Base-by-base conservation (phyloP, 352 stramenopile genomes). In the Phytophthora pisi region DNA sequence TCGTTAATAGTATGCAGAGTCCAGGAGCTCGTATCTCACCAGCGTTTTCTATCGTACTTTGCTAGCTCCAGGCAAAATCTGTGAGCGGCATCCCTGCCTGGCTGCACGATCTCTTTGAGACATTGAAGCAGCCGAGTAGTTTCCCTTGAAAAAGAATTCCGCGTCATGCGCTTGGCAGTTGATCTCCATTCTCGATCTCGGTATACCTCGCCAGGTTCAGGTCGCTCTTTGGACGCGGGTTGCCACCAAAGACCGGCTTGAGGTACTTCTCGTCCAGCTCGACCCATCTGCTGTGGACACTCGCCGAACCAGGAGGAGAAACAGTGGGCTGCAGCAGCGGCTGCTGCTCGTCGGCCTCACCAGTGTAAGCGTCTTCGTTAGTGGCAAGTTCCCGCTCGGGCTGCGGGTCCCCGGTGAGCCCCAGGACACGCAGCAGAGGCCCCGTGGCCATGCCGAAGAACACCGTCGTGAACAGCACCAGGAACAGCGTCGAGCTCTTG, bases 381-480 rank as follows among this genome's bases (percentile, higher is more conserved):
- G 20, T 40, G 40, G 11, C 10, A n/a, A 50, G 9, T 61, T 68
- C 26, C 40, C 36, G 46, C 30, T 66, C 57, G 15, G 53, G 50
- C 3, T 43, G 38, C 50, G 54, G 45, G n/a, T 71, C 65, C 28
- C 68, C 68, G 1, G 51, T 68, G 2, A 88, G 66, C 6, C 64
- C 57, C 2, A 88, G 43, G 10, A 58, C 30, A n/a, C 66, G 63
- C 11, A 90, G 59, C 24, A 90, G 49, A 4, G 81, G 81, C 0
- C 79, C 71, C 0, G 79, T 90, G 2, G 58, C 68, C 62, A 77
- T 74, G 0, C 81, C 81, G 47, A 89, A 78, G 31, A 89, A 79
- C 10, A 89, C 70, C 0, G 83, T 91, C 10, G 83, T 90, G 28
- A 84, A 85, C n/a, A 91, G 65, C 30, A 90, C 83, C 4, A 81